Evolutionary conservation across 495 filamentous ascomycete genomes (phyloP).

Genomic region (Talaromyces thailandensis): DNA sequence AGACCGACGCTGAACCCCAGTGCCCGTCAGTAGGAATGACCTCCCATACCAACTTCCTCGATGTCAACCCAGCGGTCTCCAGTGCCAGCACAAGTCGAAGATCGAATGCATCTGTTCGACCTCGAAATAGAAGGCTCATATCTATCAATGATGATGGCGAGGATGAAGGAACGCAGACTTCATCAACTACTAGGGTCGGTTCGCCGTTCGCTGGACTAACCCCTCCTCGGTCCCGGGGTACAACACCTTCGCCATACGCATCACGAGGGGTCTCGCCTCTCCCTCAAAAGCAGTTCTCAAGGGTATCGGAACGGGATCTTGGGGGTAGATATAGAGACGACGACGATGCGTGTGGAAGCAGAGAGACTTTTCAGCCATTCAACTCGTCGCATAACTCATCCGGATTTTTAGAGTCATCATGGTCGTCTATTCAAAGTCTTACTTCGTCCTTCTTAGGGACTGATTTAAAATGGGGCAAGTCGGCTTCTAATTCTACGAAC

Average conservation of each 20-base stretch:
- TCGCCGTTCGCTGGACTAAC: conserved; percentile 18
- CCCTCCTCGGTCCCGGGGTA: conserved; percentile 27
- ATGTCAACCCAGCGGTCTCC: conserved; percentile 26
- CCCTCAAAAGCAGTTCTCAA: conserved; percentile 35
- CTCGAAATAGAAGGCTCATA: conserved; percentile 35
- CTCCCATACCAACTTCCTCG: conserved; percentile 31
- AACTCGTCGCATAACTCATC: conserved; percentile 24
- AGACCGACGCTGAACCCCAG: not conserved
- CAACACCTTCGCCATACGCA: conserved; percentile 33
- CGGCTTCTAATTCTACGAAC: conserved; percentile 20
- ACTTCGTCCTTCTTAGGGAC: conserved; percentile 45
- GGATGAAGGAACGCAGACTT: conserved; percentile 22
- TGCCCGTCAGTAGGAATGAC: conserved; percentile 28
- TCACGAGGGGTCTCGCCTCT: conserved; percentile 40
- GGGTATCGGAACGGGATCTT: not conserved
- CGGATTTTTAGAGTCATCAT: conserved; percentile 41
- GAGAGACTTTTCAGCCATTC: conserved; percentile 3
- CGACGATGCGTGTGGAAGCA: not conserved
- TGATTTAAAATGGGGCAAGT: conserved; percentile 24
- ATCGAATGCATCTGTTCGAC: conserved; percentile 31
- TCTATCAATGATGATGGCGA: conserved; percentile 28
- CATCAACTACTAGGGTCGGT: conserved; percentile 20
- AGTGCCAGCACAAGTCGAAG: conserved; percentile 22
- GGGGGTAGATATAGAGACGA: not conserved
- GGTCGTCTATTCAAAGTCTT: conserved; percentile 45